phyloP scores from a whole-genome alignment of 768 basidiomycete species.

The Psilocybe tampanensis region DNA sequence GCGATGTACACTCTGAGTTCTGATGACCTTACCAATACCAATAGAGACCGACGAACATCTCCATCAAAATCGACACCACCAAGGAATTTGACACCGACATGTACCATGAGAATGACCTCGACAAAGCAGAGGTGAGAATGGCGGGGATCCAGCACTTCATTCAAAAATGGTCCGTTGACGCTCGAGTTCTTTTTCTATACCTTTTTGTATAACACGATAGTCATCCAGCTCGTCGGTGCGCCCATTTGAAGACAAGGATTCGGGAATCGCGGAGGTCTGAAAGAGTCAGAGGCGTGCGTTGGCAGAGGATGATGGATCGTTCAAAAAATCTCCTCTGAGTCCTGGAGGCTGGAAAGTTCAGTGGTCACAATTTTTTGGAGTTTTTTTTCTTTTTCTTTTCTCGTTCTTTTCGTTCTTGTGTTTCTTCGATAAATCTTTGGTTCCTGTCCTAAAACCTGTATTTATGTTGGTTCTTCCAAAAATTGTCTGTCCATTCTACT shows the following conservation, averaged over 20 bases:
- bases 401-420: neutral
- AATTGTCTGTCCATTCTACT: too few relatives aligned
- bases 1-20: too few relatives aligned
- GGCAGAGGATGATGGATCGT: too few relatives aligned
- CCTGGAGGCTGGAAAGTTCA: too few relatives aligned
- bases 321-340: too few relatives aligned
- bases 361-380: too few relatives aligned
- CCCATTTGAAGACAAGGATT: constrained; percentile 5
- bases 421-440: too few relatives aligned
- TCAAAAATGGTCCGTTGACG: constrained; percentile 2
- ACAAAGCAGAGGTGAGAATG: constrained; percentile 24
- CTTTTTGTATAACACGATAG: neutral
- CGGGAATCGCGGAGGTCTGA: neutral
- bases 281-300: too few relatives aligned
- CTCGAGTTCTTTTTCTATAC: neutral
- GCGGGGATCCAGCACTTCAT: neutral
- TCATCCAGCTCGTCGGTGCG: constrained; percentile 2
- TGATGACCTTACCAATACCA: too few relatives aligned
- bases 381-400: neutral
- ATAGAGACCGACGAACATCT: constrained; percentile 48
- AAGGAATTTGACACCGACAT: constrained; percentile 49
- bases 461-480: too few relatives aligned
- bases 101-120: constrained; percentile 31
- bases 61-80: constrained; percentile 58
- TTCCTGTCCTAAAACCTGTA: too few relatives aligned